These are phyloP conservation scores for Chytridium lagenaria DNA, from an alignment of 371 early-diverging fungal species.

Conservation along the genomic window DNA sequence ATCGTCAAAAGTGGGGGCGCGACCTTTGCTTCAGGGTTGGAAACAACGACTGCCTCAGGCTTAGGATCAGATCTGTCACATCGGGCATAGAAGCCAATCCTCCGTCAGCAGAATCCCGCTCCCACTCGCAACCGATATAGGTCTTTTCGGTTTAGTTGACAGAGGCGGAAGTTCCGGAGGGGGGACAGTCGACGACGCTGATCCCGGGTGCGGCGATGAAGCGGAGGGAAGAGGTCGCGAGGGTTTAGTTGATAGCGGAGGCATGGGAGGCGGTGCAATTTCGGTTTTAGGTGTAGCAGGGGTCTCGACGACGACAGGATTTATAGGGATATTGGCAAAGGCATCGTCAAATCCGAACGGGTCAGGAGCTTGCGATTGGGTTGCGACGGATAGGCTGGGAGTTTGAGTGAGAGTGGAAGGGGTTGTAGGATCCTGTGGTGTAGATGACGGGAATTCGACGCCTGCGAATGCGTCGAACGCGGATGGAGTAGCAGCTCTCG, in stretches of 20 bases:
- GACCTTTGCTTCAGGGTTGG: slow-evolving; percentile 19
- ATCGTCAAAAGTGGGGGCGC: not conserved
- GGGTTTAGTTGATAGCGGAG: slow-evolving; percentile 34
- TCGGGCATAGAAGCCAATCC: not conserved
- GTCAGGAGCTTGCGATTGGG: too few species aligned
- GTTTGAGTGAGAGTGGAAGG: too few species aligned
- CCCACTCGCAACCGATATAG: not conserved
- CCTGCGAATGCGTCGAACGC: not conserved
- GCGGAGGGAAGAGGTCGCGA: not conserved
- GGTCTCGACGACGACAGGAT: too few species aligned
- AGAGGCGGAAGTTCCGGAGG: slow-evolving; percentile 5
- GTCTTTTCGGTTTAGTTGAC: slow-evolving; percentile 3
- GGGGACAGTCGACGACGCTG: not conserved
- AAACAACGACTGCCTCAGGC: not conserved
- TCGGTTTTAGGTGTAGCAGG: slow-evolving; percentile 7
- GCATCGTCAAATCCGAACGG: not conserved
- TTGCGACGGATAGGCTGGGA: too few species aligned
- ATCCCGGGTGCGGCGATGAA: not conserved
- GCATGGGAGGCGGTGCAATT: slow-evolving; percentile 33
- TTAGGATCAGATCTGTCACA: not conserved
- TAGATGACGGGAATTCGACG: not conserved
- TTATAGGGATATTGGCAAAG: not conserved
- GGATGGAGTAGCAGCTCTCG: not conserved
- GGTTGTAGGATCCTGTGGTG: too few species aligned
- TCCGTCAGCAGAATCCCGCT: not conserved